These are phyloP conservation scores for grape (Vitis vinifera) DNA, from an alignment of 164 flowering plant species.

Conservation along the genomic window DNA sequence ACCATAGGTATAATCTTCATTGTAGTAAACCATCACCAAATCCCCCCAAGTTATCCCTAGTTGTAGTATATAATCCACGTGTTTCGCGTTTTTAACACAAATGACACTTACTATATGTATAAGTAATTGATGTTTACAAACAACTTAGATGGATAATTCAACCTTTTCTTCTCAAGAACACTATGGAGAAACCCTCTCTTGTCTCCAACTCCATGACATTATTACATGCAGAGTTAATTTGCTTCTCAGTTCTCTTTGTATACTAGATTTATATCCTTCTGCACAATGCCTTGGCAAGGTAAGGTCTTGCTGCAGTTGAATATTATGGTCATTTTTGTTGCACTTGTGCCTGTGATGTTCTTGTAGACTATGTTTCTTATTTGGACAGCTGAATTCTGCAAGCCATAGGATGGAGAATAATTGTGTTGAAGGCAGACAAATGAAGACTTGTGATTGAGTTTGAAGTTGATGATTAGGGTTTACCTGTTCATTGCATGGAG, in stretches of 20 bases:
- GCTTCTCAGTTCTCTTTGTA: not conserved
- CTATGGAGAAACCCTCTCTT: slow-evolving; percentile 19
- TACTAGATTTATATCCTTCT: slow-evolving; percentile 33
- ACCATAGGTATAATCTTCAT: no score
- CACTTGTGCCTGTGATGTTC: slow-evolving; percentile 56
- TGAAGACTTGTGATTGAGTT: no score
- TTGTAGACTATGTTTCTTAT: slow-evolving; percentile 41
- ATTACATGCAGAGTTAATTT: slow-evolving; percentile 14
- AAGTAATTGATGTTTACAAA: no score
- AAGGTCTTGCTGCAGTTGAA: slow-evolving; percentile 46
- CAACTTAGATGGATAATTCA: no score
- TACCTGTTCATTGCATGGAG: slow-evolving; percentile 43
- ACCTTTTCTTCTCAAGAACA: no score
- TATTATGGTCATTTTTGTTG: slow-evolving; percentile 38
- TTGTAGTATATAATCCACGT: no score
- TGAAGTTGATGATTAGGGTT: not conserved
- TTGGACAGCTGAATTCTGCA: slow-evolving; percentile 50
- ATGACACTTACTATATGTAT: no score
- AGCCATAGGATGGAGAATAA: not conserved
- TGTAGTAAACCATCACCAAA: no score
- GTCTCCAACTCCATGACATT: slow-evolving; percentile 5
- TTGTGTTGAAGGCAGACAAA: no score
- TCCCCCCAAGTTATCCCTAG: no score
- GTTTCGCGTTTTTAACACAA: not conserved
- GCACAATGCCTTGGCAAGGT: slow-evolving; percentile 36